A percentile compares a stretch with the other conserved stretches of the same genome.
Conservation (phyloP, 495 filamentous ascomycete genomes). For the Penicillium flavigenum region DNA sequence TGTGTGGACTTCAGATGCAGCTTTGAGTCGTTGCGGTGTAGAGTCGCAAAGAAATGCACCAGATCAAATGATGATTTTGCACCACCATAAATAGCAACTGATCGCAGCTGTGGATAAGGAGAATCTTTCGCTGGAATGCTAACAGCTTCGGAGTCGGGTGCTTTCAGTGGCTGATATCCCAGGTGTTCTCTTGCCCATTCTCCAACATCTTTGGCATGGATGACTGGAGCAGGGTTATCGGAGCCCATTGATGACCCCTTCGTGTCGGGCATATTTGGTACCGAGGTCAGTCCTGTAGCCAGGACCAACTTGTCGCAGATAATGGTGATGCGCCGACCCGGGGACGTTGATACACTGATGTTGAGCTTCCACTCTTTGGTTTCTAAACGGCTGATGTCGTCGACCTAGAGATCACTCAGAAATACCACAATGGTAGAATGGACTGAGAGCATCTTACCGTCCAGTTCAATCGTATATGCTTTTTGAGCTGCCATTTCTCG, state of each 20-base stretch:
- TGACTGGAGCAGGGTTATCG: constrained; percentile 43
- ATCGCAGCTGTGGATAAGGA: constrained; percentile 8
- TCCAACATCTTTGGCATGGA: constrained; percentile 40
- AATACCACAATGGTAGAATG: neutral
- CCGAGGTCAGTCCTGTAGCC: constrained; percentile 63
- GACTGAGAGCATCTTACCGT: constrained; percentile 38
- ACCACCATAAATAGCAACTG: constrained; percentile 61
- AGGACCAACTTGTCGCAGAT: constrained; percentile 60
- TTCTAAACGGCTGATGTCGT: constrained; percentile 24
- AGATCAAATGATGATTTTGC: constrained; percentile 71
- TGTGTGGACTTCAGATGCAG: constrained; percentile 18
- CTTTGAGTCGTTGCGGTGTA: constrained; percentile 22
- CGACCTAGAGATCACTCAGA: constrained; percentile 23
- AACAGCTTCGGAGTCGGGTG: neutral
- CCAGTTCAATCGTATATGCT: constrained; percentile 52
- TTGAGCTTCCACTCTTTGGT: constrained; percentile 29
- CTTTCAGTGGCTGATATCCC: constrained; percentile 26
- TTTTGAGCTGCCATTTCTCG: constrained; percentile 53
- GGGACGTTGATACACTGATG: constrained; percentile 9
- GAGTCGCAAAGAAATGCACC: constrained; percentile 61
- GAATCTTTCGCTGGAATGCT: neutral
- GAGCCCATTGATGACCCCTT: neutral
- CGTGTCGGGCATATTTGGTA: constrained; percentile 50
- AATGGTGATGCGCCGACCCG: constrained; percentile 23
- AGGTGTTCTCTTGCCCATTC: constrained; percentile 32